A percentile compares a stretch with the other conserved stretches of the same genome.
Conservation (phyloP, 805 yeast genomes). For the Saccharomycopsis sp. region DNA sequence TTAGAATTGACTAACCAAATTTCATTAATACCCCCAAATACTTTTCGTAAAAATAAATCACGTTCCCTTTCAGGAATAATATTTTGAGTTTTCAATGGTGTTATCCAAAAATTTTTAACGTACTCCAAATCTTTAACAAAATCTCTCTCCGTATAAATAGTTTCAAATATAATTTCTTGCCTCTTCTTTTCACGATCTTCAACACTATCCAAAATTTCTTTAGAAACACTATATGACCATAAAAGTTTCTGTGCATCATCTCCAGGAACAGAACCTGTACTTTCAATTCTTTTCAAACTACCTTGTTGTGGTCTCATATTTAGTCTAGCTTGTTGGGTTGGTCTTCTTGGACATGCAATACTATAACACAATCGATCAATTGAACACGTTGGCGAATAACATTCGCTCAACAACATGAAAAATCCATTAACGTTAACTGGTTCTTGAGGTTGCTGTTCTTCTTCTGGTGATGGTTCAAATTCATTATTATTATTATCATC, state of each 20-base stretch:
- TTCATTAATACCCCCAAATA: conserved; percentile 84
- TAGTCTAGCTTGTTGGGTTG: conserved; percentile 91
- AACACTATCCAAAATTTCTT: conserved; percentile 65
- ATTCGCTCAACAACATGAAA: conserved; percentile 84
- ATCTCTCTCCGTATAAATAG: conserved; percentile 88
- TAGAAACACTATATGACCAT: conserved; percentile 91
- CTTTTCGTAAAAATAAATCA: conserved; percentile 85
- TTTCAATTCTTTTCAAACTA: conserved; percentile 70
- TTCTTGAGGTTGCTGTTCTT: conserved; percentile 2
- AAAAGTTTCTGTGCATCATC: conserved; percentile 76
- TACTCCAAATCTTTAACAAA: conserved; percentile 93
- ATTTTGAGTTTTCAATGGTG: conserved; percentile 79
- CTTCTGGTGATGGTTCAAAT: not conserved
- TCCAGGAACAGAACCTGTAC: conserved; percentile 60
- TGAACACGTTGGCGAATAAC: conserved; percentile 96
- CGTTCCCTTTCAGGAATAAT: conserved; percentile 85
- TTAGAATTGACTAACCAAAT: conserved; percentile 76
- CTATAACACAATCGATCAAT: conserved; percentile 84
- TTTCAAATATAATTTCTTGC: conserved; percentile 92
- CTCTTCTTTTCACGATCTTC: conserved; percentile 83
- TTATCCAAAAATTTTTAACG: conserved; percentile 87
- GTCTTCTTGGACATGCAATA: conserved; percentile 90
- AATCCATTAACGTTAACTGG: conserved; percentile 66
- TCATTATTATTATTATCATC: conserved; percentile 1
- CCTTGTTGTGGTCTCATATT: conserved; percentile 85